Conservation (phyloP, 1,139 yeast genomes). For the Kluyveromyces marxianus region DNA sequence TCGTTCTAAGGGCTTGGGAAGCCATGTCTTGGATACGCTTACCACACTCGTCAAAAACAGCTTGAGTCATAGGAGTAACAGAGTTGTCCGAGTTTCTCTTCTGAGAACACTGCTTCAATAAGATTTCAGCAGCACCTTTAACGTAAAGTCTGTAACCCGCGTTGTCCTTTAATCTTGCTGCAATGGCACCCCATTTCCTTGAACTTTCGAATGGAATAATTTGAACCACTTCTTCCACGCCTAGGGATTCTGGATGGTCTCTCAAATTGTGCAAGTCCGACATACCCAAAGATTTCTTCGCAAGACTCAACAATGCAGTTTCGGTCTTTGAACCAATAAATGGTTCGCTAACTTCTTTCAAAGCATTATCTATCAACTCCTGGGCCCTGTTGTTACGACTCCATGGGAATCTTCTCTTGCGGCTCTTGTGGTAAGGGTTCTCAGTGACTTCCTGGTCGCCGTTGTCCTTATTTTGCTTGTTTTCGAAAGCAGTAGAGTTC, state of each 20-base stretch:
- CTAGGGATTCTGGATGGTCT: slow-evolving; percentile 25
- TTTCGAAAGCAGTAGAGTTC: slow-evolving; percentile 88
- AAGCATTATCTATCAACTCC: slow-evolving; percentile 15
- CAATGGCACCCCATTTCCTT: slow-evolving; percentile 87
- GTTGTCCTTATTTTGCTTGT: slow-evolving; percentile 33
- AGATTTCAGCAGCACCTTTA: slow-evolving; percentile 93
- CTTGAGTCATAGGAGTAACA: slow-evolving; percentile 21
- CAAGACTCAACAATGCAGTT: slow-evolving; percentile 72
- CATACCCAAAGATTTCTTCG: slow-evolving; percentile 48
- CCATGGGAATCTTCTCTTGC: slow-evolving; percentile 11
- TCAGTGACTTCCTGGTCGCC: slow-evolving; percentile 22
- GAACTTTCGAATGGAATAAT: slow-evolving; percentile 87
- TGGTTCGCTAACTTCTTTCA: slow-evolving; percentile 39
- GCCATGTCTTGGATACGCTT: slow-evolving; percentile 60
- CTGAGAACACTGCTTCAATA: slow-evolving; percentile 52
- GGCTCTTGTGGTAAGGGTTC: slow-evolving; percentile 21
- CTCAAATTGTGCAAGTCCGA: slow-evolving; percentile 38
- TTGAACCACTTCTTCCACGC: slow-evolving; percentile 46
- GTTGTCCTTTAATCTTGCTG: slow-evolving; percentile 38
- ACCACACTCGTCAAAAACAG: slow-evolving; percentile 29
- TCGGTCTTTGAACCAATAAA: slow-evolving; percentile 93
- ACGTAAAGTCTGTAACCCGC: slow-evolving; percentile 54
- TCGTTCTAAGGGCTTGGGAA: slow-evolving; percentile 71
- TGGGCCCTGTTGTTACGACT: slow-evolving; percentile 12
- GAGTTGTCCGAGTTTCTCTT: slow-evolving; percentile 32